A percentile compares a stretch with the other conserved stretches of the same genome.
phyloP scores from a whole-genome alignment of 805 yeast species.

The Cephaloascus albidus region DNA sequence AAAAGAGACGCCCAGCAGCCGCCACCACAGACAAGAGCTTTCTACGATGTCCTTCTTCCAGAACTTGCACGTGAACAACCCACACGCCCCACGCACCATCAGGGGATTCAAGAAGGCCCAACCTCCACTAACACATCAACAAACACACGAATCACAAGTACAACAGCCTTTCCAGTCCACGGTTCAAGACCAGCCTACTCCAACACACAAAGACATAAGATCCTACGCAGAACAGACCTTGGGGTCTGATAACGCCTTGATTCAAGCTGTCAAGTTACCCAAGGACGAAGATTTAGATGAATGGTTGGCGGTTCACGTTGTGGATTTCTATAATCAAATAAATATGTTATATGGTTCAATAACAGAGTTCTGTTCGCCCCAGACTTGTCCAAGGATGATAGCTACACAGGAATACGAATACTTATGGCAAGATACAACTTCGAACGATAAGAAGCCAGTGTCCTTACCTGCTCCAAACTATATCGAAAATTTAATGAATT shows the following conservation, averaged over 20 bases:
- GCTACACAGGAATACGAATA: slow-evolving; percentile 97
- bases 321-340: slow-evolving; percentile 91
- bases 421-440: slow-evolving; percentile 82
- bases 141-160: background rate
- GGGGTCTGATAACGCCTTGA: slow-evolving; percentile 85
- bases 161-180: background rate
- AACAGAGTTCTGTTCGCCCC: slow-evolving; percentile 93
- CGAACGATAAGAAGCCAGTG: slow-evolving; percentile 53
- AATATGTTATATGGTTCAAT: slow-evolving; percentile 95
- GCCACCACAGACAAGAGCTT: too few relatives aligned
- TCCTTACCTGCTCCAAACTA: slow-evolving; percentile 92
- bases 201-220: slow-evolving; percentile 64
- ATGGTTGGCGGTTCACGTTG: slow-evolving; percentile 98
- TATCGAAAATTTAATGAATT: slow-evolving; percentile 85
- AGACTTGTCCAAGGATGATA: slow-evolving; percentile 93
- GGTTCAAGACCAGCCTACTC: slow-evolving; percentile 19
- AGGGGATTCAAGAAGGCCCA: background rate
- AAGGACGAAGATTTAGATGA: slow-evolving; percentile 86
- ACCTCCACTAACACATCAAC: background rate
- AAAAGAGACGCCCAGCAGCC: too few relatives aligned
- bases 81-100: background rate
- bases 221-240: slow-evolving; percentile 90
- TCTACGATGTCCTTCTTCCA: background rate
- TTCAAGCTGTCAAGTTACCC: slow-evolving; percentile 90
- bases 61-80: background rate